These are phyloP conservation scores for Hanseniaspora valbyensis DNA, from an alignment of 805 yeast species.

Conservation along the genomic window DNA sequence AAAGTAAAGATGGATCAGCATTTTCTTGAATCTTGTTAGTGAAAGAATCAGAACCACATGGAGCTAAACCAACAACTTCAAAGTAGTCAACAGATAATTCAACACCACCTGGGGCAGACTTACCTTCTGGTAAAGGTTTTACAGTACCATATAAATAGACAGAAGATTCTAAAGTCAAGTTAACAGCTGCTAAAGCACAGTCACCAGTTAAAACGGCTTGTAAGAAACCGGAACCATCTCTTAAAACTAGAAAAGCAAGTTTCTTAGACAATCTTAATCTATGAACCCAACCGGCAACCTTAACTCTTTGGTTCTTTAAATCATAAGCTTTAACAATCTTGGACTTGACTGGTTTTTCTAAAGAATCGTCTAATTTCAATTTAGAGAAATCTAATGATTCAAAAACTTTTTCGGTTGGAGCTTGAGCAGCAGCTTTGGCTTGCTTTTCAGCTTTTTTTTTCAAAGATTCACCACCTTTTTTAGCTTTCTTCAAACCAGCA, in stretches of 20 bases:
- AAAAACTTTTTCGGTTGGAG: slow-evolving; percentile 49
- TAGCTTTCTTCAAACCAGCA: slow-evolving; percentile 88
- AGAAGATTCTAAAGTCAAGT: slow-evolving; percentile 81
- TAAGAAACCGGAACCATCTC: slow-evolving; percentile 89
- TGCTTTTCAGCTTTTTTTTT: slow-evolving; percentile 54
- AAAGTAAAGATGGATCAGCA: slow-evolving; percentile 82
- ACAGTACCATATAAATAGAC: slow-evolving; percentile 70
- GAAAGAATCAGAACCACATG: slow-evolving; percentile 90
- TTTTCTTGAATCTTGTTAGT: slow-evolving; percentile 88
- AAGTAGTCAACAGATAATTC: slow-evolving; percentile 87
- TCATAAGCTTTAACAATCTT: slow-evolving; percentile 50
- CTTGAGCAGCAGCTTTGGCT: slow-evolving; percentile 42
- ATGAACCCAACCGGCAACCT: slow-evolving; percentile 91
- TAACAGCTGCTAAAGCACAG: slow-evolving; percentile 77
- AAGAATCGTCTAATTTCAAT: slow-evolving; percentile 59
- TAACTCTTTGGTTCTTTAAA: slow-evolving; percentile 56
- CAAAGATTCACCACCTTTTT: slow-evolving; percentile 86
- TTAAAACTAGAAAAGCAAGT: slow-evolving; percentile 73
- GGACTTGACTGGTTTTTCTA: slow-evolving; percentile 57
- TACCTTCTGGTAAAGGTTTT: slow-evolving; percentile 84
- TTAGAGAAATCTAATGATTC: slow-evolving; percentile 60
- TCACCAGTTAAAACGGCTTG: slow-evolving; percentile 86
- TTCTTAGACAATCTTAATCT: slow-evolving; percentile 90
- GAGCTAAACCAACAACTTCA: slow-evolving; percentile 83
- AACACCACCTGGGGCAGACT: slow-evolving; percentile 94